Percentiles rank a stretch among this genome's conserved stretches.
Evolutionary conservation across 139 green algal genomes (phyloP).

Genomic region (Marvania coccoides): DNA sequence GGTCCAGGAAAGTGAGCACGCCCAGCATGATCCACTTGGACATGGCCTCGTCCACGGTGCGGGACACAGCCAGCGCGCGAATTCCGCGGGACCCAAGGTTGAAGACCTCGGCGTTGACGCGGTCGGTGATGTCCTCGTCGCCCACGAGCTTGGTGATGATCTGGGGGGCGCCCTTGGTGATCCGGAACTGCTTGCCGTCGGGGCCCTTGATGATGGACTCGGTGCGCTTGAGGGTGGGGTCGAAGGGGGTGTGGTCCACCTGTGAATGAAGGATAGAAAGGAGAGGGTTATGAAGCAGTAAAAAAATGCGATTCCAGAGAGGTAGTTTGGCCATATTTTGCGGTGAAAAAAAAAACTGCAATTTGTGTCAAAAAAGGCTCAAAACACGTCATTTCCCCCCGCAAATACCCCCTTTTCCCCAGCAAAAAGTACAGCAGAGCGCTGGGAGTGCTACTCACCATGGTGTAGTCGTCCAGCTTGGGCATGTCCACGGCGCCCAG

Average conservation of each 20-base stretch:
- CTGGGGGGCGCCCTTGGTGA: constrained; percentile 59
- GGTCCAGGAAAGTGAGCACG: constrained; percentile 84
- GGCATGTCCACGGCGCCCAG: constrained; percentile 49
- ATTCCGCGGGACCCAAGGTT: constrained; percentile 68
- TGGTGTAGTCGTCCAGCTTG: constrained; percentile 29
- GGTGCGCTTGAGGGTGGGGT: constrained; percentile 81
- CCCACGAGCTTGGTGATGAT: constrained; percentile 39
- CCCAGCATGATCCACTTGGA: constrained; percentile 62
- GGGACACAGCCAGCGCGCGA: constrained; percentile 64
- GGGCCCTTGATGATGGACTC: constrained; percentile 45
- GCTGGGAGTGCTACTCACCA: not conserved
- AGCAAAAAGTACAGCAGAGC: too few relatives aligned
- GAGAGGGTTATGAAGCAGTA: not conserved
- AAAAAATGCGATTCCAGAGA: not conserved
- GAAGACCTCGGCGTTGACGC: constrained; percentile 42
- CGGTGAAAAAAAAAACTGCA: too few relatives aligned
- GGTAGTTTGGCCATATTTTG: too few relatives aligned
- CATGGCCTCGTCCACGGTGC: constrained; percentile 22
- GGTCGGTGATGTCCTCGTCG: constrained; percentile 30
- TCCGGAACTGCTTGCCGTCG: constrained; percentile 56
- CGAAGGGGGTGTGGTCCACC: constrained; percentile 83
- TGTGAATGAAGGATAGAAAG: constrained; percentile 1
- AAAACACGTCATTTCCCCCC: too few relatives aligned
- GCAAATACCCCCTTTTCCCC: not conserved
- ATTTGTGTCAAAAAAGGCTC: too few relatives aligned